phyloP scores from a whole-genome alignment of 2,329 filamentous ascomycete species.

The Dactylellina drechsleri region DNA sequence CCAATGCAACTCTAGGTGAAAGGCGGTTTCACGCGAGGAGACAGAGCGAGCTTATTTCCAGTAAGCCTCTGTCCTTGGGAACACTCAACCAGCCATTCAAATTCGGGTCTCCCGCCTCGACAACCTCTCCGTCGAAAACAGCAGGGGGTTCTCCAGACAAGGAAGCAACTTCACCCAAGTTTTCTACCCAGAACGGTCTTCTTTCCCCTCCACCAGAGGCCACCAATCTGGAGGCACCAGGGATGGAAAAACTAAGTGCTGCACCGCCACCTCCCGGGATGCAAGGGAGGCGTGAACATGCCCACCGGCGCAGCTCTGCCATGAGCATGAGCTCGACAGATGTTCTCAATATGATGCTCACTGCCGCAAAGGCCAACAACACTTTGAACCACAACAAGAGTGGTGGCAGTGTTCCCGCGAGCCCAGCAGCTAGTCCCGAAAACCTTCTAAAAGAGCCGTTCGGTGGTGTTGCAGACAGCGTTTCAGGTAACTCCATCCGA shows the following conservation, averaged over 20 bases:
- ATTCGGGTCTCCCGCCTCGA: slow-evolving; percentile 23
- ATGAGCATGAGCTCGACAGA: slow-evolving; percentile 53
- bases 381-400: slow-evolving; percentile 28
- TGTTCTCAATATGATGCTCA: slow-evolving; percentile 53
- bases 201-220: slow-evolving; percentile 48
- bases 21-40: slow-evolving; percentile 47
- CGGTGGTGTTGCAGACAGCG: slow-evolving; percentile 28
- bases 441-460: slow-evolving; percentile 38
- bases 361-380: slow-evolving; percentile 53
- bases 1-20: slow-evolving; percentile 39
- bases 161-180: slow-evolving; percentile 35
- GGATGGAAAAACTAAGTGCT: slow-evolving; percentile 36
- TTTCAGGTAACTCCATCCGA: slow-evolving; percentile 43
- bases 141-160: slow-evolving; percentile 29
- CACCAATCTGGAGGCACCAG: slow-evolving; percentile 21
- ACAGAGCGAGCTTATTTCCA: slow-evolving; percentile 41
- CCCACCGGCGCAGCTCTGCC: slow-evolving; percentile 50
- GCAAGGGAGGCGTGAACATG: slow-evolving; percentile 47
- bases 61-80: slow-evolving; percentile 44
- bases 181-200: slow-evolving; percentile 48
- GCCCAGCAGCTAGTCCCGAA: slow-evolving; percentile 36
- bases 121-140: slow-evolving; percentile 33
- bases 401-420: slow-evolving; percentile 48
- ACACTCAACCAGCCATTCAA: slow-evolving; percentile 50
- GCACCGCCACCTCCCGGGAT: slow-evolving; percentile 52